Conservation (phyloP, 306 rosid species). For the Comarum palustre region DNA sequence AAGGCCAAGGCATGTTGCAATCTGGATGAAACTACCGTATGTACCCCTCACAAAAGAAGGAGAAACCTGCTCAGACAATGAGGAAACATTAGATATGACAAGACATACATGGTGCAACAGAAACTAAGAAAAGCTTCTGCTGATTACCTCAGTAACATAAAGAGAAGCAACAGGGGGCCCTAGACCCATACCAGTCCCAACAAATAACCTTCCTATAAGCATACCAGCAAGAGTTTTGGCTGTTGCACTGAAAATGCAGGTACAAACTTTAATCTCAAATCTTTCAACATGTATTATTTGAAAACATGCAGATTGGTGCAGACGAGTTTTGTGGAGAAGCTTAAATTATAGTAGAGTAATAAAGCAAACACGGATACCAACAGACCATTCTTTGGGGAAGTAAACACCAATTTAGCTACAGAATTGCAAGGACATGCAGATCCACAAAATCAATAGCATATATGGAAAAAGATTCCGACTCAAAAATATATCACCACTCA, state of each 20-base stretch:
- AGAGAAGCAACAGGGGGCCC: slow-evolving; percentile 87
- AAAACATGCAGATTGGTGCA: neutral
- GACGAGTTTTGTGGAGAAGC: neutral
- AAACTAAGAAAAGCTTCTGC: slow-evolving; percentile 18
- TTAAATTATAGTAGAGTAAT: neutral
- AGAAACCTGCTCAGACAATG: slow-evolving; percentile 56
- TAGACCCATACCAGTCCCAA: slow-evolving; percentile 91
- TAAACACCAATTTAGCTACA: neutral
- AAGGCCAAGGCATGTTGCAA: slow-evolving; percentile 91
- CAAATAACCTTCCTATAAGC: slow-evolving; percentile 91
- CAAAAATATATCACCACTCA: neutral
- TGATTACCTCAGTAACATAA: slow-evolving; percentile 80
- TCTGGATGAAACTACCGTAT: slow-evolving; percentile 84
- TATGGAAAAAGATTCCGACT: neutral
- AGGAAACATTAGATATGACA: slow-evolving; percentile 25
- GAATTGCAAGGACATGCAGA: neutral
- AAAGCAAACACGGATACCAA: neutral
- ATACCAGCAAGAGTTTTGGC: slow-evolving; percentile 83
- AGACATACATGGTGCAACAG: slow-evolving; percentile 4
- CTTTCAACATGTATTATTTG: neutral
- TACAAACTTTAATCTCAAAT: slow-evolving; percentile 11
- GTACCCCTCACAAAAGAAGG: slow-evolving; percentile 94
- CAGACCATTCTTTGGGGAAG: neutral
- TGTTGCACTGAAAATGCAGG: slow-evolving; percentile 67
- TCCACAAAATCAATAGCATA: neutral